Evolutionary conservation across 1,284 basidiomycete genomes (phyloP).

Genomic region (Blastosporella zonata): DNA sequence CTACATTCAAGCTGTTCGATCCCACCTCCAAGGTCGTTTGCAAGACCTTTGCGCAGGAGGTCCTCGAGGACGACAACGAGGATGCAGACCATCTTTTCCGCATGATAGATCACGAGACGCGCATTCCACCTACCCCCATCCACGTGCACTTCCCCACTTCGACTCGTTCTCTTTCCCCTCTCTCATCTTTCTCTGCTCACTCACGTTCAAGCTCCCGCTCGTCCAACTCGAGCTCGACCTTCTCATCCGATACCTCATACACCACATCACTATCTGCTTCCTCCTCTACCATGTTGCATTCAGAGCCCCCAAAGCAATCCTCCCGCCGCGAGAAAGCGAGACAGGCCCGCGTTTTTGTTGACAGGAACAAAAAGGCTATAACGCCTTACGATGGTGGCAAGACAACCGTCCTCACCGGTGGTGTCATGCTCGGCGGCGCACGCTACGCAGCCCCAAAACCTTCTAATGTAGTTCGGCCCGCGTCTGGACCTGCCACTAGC

Average conservation of each 20-base stretch:
- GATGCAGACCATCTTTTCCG: slow-evolving; percentile 71
- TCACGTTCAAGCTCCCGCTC: slow-evolving; percentile 76
- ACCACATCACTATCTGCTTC: slow-evolving; percentile 32
- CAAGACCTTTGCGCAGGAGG: slow-evolving; percentile 70
- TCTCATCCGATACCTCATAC: slow-evolving; percentile 50
- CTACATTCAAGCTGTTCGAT: slow-evolving; percentile 15
- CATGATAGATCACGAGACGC: slow-evolving; percentile 65
- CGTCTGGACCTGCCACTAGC: slow-evolving; percentile 31
- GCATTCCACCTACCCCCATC: slow-evolving; percentile 64
- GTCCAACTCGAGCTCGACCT: slow-evolving; percentile 64
- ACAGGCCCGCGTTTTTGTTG: slow-evolving; percentile 66
- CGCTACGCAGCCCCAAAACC: slow-evolving; percentile 25
- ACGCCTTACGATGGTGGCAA: slow-evolving; percentile 83
- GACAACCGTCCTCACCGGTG: slow-evolving; percentile 79
- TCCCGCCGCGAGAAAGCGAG: slow-evolving; percentile 63
- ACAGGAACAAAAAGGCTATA: slow-evolving; percentile 68
- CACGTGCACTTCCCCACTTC: slow-evolving; percentile 53
- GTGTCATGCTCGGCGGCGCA: slow-evolving; percentile 73
- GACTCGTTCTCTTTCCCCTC: slow-evolving; percentile 52
- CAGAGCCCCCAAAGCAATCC: slow-evolving; percentile 50
- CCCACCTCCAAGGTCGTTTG: slow-evolving; percentile 18
- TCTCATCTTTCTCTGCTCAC: slow-evolving; percentile 56
- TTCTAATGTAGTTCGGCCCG: slow-evolving; percentile 25
- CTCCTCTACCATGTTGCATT: slow-evolving; percentile 28
- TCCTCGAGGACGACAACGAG: slow-evolving; percentile 62